Base-by-base conservation (phyloP, 2,329 filamentous ascomycete species). In the Penicillium concentricum region DNA sequence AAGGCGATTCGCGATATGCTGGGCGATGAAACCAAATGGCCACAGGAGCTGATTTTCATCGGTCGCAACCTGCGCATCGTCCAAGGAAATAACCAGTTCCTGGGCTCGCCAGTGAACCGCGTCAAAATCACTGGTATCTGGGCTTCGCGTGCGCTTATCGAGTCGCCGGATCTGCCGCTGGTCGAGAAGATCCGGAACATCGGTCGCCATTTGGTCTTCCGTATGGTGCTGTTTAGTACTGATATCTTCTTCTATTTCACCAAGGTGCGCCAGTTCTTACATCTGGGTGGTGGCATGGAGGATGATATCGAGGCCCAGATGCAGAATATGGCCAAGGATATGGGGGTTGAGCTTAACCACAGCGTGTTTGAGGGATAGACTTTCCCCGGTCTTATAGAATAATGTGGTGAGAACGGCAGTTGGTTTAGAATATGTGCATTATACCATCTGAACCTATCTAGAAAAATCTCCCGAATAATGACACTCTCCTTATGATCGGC, bases 51-150 rank as follows among this genome's bases (percentile, higher is more conserved):
- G 57, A 87, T 96, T 67, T 96, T 97, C 74, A 92, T 97, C 66
- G 91, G 91, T 1, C 85, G 92, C 38, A 96, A 96, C 73, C 85
- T 96, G 80, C 86, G 92, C 51, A 96, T 97, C 67, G 92, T 96
- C 2, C 92, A 96, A 75, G 91, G 88, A 6, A 95, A 96, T 75
- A 96, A 96, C 72, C 91, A 96, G 71, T 93, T 89, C 74, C 83
- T 96, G 50, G 92, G 92, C 22, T 91, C 87, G 0, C 92, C 92
- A 0, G 91, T 96, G 42, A 92, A 96, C 74, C 82, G 94, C 1
- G 86, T 97, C 74, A 97, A 97, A 78, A 92, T 96, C 72, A 97
- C 94, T 61, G 92, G 92, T 22, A 82, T 86, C 56, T 97, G 93
- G 93, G 93, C 93, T 1, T 90, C 86, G 58, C 81, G 90, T 22